Conservation (phyloP, 805 yeast species). For the Jamesozyma jinghongensis region DNA sequence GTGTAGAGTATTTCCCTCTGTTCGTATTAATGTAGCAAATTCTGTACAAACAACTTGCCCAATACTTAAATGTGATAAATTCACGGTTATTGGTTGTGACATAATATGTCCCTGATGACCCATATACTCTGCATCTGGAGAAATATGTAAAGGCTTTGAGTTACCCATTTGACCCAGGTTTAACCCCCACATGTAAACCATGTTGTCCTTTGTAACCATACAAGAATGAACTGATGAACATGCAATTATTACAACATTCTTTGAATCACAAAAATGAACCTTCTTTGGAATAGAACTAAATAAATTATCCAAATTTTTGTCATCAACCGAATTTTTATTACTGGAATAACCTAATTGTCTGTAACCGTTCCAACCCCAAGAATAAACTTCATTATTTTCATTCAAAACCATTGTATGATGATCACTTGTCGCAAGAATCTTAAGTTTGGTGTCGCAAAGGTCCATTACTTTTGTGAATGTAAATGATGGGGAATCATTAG, state of each 20-base stretch:
- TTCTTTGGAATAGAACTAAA: slow-evolving; percentile 21
- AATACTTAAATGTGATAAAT: slow-evolving; percentile 29
- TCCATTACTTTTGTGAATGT: slow-evolving; percentile 36
- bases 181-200: slow-evolving; percentile 64
- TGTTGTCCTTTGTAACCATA: slow-evolving; percentile 43
- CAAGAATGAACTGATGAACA: slow-evolving; percentile 63
- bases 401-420: slow-evolving; percentile 61
- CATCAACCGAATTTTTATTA: slow-evolving; percentile 16
- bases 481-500: slow-evolving; percentile 33
- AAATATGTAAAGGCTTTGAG: slow-evolving; percentile 31
- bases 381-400: slow-evolving; percentile 41
- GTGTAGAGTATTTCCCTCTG: slow-evolving; percentile 50
- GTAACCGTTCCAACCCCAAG: slow-evolving; percentile 72
- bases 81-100: slow-evolving; percentile 13
- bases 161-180: slow-evolving; percentile 75
- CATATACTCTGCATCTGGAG: slow-evolving; percentile 37
- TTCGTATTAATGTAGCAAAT: slow-evolving; percentile 56
- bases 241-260: slow-evolving; percentile 36
- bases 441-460: slow-evolving; percentile 29
- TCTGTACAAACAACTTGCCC: slow-evolving; percentile 57
- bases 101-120: slow-evolving; percentile 33
- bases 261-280: slow-evolving; percentile 14
- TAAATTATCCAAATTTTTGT: slow-evolving; percentile 19
- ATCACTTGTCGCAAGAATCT: slow-evolving; percentile 43
- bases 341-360: slow-evolving; percentile 57